Conservation (phyloP, 495 filamentous ascomycete species). For the Penicillium taxi region DNA sequence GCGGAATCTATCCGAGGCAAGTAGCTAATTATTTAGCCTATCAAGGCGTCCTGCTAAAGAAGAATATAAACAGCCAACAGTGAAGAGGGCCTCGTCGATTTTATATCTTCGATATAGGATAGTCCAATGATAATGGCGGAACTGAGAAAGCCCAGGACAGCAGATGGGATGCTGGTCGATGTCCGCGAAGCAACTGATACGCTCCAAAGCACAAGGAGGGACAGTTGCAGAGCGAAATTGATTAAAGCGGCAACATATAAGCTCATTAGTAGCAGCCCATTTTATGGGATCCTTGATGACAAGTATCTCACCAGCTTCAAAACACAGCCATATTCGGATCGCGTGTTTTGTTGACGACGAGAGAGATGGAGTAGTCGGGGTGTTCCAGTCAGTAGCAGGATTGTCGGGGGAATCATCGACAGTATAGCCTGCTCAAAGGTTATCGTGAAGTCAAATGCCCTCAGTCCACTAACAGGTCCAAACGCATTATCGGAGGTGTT, state of each 20-base stretch:
- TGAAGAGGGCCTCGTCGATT: background rate
- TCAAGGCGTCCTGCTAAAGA: too few species aligned
- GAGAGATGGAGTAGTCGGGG: background rate
- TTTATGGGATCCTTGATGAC: background rate
- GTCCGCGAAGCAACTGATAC: background rate
- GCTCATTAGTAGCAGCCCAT: too few species aligned
- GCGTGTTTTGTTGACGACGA: constrained; percentile 1
- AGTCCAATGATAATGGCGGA: background rate
- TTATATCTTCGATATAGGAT: too few species aligned
- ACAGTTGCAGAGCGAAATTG: background rate
- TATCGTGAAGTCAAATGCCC: background rate
- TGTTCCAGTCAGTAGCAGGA: background rate
- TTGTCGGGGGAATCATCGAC: background rate
- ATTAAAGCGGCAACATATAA: too few species aligned
- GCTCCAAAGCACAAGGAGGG: background rate
- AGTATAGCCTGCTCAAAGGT: constrained; percentile 1
- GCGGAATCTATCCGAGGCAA: background rate
- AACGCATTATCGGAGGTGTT: background rate
- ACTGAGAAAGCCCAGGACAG: background rate
- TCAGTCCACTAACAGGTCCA: background rate
- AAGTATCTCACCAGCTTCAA: background rate
- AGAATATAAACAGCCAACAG: background rate
- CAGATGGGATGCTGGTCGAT: background rate
- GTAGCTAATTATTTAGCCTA: background rate
- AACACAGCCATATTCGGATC: background rate